Base-by-base conservation (phyloP, 1,139 yeast genomes). In the Keqinozyma sinolaborantium region DNA sequence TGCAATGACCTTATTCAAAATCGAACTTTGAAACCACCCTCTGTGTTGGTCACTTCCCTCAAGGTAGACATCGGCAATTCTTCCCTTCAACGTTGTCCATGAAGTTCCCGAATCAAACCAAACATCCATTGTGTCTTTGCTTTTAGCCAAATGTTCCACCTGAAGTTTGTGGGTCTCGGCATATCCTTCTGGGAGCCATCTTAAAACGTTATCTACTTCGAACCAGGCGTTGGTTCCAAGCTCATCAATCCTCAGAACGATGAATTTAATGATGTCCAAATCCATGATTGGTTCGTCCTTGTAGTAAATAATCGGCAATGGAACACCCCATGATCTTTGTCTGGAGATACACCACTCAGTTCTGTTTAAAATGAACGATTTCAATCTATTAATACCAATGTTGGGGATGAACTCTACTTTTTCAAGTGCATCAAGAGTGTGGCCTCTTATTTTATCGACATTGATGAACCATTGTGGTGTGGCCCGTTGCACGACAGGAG, bases 321-420 rank as follows among this genome's bases (percentile, higher is more conserved):
- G 98, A 24, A 92, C 97, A 29, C 99, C 99, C 99, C 99, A 92
- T n/a, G 78, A 73, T 44, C 99, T 75, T 56, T 92, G 99, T 46
- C 99, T 73, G 1, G 97, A 90, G 30, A 92, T 88, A 58, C 99
- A 92, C 99, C 99, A 92, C 53, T 92, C 98, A 39, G 79, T 78
- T 57, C 99, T 76, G 33, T 82, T 79, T 13, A 65, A 67, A 19
- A 90, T 74, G 50, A 90, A 92, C 23, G 95, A 77, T 2, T 70
- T 51, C 25, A 92, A 69, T 41, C 98, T 67, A 34, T 74, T 81
- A 26, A 64, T 61, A 2, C 97, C 97, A 4, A 75, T 59, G 29
- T 71, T 75, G 0, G 98, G 98, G 33, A 70, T 61, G 47, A 92
- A 92, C 7, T 69, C 53, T 3, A 88, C 96, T 1, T 64, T 48